A percentile compares a stretch with the other conserved stretches of the same genome.
Conservation (phyloP, 2,329 filamentous ascomycete species). For the Lasiodiplodia sp. region DNA sequence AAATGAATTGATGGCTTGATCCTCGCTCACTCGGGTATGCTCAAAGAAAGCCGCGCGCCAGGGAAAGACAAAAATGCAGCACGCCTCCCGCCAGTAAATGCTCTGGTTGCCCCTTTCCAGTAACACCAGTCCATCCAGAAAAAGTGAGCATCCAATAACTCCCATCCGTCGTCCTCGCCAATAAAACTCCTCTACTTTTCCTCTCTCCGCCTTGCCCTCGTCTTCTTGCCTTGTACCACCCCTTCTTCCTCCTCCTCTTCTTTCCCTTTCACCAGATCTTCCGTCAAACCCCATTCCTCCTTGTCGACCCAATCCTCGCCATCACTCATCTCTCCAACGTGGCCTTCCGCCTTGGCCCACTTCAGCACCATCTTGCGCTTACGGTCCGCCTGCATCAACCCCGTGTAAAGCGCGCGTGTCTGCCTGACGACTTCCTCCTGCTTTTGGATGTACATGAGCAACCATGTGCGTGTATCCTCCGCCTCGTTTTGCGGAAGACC, state of each 20-base stretch:
- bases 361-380: slow-evolving; percentile 74
- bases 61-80: slow-evolving; percentile 14
- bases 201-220: slow-evolving; percentile 40
- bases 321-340: slow-evolving; percentile 81
- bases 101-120: slow-evolving; percentile 13
- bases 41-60: slow-evolving; percentile 8
- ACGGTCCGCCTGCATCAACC: slow-evolving; percentile 75
- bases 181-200: slow-evolving; percentile 18
- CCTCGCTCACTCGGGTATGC: slow-evolving; percentile 24
- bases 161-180: not conserved
- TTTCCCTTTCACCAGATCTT: slow-evolving; percentile 80
- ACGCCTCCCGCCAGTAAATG: slow-evolving; percentile 18
- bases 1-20: slow-evolving; percentile 10
- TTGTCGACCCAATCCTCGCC: slow-evolving; percentile 90
- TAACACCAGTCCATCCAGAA: slow-evolving; percentile 4
- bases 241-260: slow-evolving; percentile 76
- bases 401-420: slow-evolving; percentile 71
- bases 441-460: slow-evolving; percentile 82
- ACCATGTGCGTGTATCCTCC: slow-evolving; percentile 76
- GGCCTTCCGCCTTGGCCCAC: slow-evolving; percentile 81
- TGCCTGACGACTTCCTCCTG: slow-evolving; percentile 83
- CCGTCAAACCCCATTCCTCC: slow-evolving; percentile 77
- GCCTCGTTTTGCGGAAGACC: slow-evolving; percentile 77
- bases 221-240: slow-evolving; percentile 58
- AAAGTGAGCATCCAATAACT: slow-evolving; percentile 11